phyloP scores from a whole-genome alignment of 805 yeast species.

The Spathaspora sp. region DNA sequence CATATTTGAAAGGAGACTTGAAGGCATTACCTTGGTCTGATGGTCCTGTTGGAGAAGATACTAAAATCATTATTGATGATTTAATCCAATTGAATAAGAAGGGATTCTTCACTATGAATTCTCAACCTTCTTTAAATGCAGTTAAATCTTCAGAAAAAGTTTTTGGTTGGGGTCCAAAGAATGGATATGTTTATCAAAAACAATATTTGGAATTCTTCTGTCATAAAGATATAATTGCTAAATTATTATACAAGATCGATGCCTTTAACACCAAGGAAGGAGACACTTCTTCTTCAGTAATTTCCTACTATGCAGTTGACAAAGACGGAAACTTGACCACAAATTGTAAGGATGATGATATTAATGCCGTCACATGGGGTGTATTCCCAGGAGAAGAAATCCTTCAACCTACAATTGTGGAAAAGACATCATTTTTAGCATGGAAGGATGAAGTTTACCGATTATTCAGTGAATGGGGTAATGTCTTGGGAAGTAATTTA shows the following conservation, averaged over 20 bases:
- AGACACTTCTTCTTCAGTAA: slow-evolving; percentile 40
- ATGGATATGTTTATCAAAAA: slow-evolving; percentile 92
- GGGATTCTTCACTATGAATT: slow-evolving; percentile 80
- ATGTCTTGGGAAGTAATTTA: slow-evolving; percentile 40
- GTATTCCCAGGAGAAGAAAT: slow-evolving; percentile 95
- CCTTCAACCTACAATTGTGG: slow-evolving; percentile 94
- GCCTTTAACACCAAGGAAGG: slow-evolving; percentile 33
- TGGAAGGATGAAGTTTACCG: slow-evolving; percentile 96
- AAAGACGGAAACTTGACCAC: slow-evolving; percentile 55
- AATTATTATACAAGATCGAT: slow-evolving; percentile 40
- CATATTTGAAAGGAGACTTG: slow-evolving; percentile 69
- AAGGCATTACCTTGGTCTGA: slow-evolving; percentile 92
- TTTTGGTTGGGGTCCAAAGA: slow-evolving; percentile 93
- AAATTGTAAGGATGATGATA: slow-evolving; percentile 70
- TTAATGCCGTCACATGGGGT: slow-evolving; percentile 98
- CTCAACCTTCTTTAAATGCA: slow-evolving; percentile 92
- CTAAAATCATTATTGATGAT: slow-evolving; percentile 54
- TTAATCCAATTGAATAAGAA: slow-evolving; percentile 61
- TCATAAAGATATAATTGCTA: slow-evolving; percentile 49
- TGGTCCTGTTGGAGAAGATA: slow-evolving; percentile 78
- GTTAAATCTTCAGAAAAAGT: slow-evolving; percentile 62
- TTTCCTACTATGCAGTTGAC: slow-evolving; percentile 77
- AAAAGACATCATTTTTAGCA: slow-evolving; percentile 84
- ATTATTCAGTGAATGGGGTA: slow-evolving; percentile 77
- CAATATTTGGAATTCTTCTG: slow-evolving; percentile 86